Evolutionary conservation across 2,329 filamentous ascomycete species (phyloP).

Genomic region (Clarireedia homoeocarpa): DNA sequence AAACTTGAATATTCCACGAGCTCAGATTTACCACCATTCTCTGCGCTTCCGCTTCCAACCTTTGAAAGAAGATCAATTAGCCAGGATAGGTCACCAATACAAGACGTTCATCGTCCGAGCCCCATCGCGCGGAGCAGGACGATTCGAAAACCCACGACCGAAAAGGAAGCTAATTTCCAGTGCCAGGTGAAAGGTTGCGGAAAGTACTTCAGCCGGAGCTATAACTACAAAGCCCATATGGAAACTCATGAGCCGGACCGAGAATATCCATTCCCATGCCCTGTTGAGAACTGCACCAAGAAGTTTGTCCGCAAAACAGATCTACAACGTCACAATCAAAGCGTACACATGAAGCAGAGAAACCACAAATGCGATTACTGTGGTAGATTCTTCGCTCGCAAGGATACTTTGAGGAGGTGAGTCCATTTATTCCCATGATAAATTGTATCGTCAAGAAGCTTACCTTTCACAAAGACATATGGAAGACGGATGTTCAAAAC

Average conservation of each 20-base stretch:
- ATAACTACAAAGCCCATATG: constrained; percentile 82
- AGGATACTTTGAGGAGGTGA: constrained; percentile 74
- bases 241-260: constrained; percentile 72
- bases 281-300: constrained; percentile 56
- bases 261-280: constrained; percentile 64
- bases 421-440: constrained; percentile 2
- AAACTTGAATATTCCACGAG: constrained; percentile 23
- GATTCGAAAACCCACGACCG: constrained; percentile 50
- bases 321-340: constrained; percentile 53
- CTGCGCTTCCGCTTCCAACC: constrained; percentile 21
- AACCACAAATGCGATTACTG: constrained; percentile 67
- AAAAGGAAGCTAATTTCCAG: constrained; percentile 62
- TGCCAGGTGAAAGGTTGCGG: constrained; percentile 65
- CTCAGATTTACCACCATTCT: constrained; percentile 24
- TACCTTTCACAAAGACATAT: constrained; percentile 49
- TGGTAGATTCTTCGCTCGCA: constrained; percentile 63
- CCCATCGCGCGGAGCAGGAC: constrained; percentile 24
- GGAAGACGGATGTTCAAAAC: constrained; percentile 66
- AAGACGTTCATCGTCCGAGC: constrained; percentile 14
- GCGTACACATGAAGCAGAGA: constrained; percentile 66
- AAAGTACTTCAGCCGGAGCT: constrained; percentile 72
- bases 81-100: constrained; percentile 16
- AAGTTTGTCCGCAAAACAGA: constrained; percentile 80
- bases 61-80: constrained; percentile 25
- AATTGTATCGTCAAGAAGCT: not conserved